Percentiles rank a stretch among this genome's conserved stretches.
phyloP scores from a whole-genome alignment of 2,329 filamentous ascomycete genomes.

The Nemania sp. region DNA sequence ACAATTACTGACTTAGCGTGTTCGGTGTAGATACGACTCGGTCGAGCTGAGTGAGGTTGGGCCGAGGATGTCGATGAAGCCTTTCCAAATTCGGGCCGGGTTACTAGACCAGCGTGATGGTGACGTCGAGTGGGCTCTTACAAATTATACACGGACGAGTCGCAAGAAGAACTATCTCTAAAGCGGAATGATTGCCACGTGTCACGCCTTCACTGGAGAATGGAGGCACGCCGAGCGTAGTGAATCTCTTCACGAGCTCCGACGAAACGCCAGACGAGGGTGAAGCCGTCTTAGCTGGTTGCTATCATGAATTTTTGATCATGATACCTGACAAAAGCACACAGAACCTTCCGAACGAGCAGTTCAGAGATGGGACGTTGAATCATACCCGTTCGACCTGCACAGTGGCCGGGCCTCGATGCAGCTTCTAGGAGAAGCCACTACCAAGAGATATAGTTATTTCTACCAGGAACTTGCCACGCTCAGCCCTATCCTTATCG shows the following conservation, averaged over 20 bases:
- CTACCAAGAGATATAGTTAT: neutral
- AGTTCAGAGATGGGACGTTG: constrained; percentile 7
- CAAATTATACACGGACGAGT: constrained; percentile 90
- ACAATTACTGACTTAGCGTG: constrained; percentile 45
- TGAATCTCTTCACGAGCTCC: constrained; percentile 31
- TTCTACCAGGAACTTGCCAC: neutral
- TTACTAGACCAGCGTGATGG: constrained; percentile 94
- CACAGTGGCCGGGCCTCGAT: neutral
- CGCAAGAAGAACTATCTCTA: constrained; percentile 95
- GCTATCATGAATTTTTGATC: constrained; percentile 15
- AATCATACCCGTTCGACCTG: constrained; percentile 17
- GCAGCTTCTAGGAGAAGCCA: neutral
- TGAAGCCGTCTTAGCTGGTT: constrained; percentile 26
- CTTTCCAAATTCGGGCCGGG: constrained; percentile 90
- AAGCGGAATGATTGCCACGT: constrained; percentile 33
- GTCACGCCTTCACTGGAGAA: constrained; percentile 26
- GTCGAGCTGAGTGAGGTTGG: constrained; percentile 90
- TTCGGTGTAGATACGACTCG: constrained; percentile 65
- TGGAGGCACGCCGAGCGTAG: constrained; percentile 29
- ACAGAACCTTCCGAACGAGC: constrained; percentile 26
- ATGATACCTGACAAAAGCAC: constrained; percentile 22
- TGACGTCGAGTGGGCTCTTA: constrained; percentile 95
- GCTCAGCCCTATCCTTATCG: neutral
- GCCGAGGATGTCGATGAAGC: constrained; percentile 94
- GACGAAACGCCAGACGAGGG: constrained; percentile 31